Base-by-base conservation (phyloP, 805 yeast species). In the Candida odintsovae region DNA sequence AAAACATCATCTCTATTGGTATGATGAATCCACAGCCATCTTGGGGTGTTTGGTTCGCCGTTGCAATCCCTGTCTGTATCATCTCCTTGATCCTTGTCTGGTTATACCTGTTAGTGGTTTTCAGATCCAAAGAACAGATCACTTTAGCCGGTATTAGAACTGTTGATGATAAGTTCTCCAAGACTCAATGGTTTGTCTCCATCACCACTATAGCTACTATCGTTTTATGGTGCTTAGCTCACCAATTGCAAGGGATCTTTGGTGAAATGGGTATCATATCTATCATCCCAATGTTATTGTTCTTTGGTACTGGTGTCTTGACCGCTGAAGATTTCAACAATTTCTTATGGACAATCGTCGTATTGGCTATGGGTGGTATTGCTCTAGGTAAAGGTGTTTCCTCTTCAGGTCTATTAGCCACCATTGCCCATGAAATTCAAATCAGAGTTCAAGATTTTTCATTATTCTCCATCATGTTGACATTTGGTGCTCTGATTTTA, bases 251-350 rank as follows among this genome's bases (percentile, higher is more conserved):
- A 47, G 78, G 78, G 1, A 60, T 80, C 2, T 80, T 92, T 60
- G 99, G 99, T 29, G 97, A 90, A 57, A 89, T 90, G 94, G 99
- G 99, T n/a, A 83, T 90, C 53, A 82, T 94, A 50, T 95, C 98
- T 0, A 75, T 94, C 46, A 75, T 90, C 16, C 97, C 99, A 11
- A 77, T 92, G 58, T 76, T 90, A n/a, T 67, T 89, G n/a, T 83
- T 92, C 59, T 92, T 92, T 61, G 98, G 97, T 6, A 80, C 96
- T 0, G 97, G 97, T 1, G 67, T 90, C 18, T 70, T 92, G 49
- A 80, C 86, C 9, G 83, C 90, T 1, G 96, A 90, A 47, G 99
- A 92, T 62, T 90, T 92, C 66, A 92, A 94, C 67, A 92, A 89
- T 63, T 92, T 92, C 63, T 82, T 96, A 53, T 92, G 99, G 99